phyloP scores from a whole-genome alignment of 208 protist species.

The Herpetomonas muscarum region DNA sequence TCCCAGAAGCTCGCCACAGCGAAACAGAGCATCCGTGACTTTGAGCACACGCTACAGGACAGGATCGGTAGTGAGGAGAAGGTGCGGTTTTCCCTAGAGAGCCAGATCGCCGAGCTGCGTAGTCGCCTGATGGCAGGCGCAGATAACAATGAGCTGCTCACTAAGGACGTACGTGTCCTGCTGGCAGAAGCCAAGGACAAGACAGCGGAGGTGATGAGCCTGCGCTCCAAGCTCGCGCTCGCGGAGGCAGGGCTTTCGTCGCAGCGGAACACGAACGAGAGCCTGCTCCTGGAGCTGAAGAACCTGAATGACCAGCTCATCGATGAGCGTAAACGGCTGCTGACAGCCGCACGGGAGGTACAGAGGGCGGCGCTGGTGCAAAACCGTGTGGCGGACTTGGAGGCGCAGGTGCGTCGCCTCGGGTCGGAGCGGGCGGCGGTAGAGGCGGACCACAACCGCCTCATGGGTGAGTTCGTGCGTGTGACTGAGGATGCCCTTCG shows the following conservation, averaged over 20 bases:
- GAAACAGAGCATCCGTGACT: conserved; percentile 38
- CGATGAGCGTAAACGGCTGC: conserved; percentile 71
- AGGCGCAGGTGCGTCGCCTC: conserved; percentile 41
- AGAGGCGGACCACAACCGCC: conserved; percentile 65
- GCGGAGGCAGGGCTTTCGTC: conserved; percentile 70
- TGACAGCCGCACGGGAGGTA: conserved; percentile 53
- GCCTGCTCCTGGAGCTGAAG: conserved; percentile 77
- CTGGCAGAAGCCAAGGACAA: conserved; percentile 62
- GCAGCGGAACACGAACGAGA: conserved; percentile 82
- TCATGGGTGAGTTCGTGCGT: conserved; percentile 77
- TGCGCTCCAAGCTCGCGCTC: conserved; percentile 71
- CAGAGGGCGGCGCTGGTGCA: conserved; percentile 33
- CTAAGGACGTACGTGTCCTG: conserved; percentile 63
- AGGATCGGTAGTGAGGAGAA: conserved; percentile 59
- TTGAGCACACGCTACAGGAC: conserved; percentile 60
- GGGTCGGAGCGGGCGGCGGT: conserved; percentile 34
- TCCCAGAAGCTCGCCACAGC: conserved; percentile 57
- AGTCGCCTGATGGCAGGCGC: conserved; percentile 69
- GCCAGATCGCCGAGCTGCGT: conserved; percentile 72
- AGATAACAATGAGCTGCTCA: conserved; percentile 81
- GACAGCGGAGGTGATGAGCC: conserved; percentile 44
- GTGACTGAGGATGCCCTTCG: conserved; percentile 63
- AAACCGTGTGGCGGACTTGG: conserved; percentile 40
- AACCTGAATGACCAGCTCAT: conserved; percentile 71
- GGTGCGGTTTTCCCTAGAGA: conserved; percentile 61